Base-by-base conservation (phyloP, 768 basidiomycete genomes). In the Amyloporia xantha region DNA sequence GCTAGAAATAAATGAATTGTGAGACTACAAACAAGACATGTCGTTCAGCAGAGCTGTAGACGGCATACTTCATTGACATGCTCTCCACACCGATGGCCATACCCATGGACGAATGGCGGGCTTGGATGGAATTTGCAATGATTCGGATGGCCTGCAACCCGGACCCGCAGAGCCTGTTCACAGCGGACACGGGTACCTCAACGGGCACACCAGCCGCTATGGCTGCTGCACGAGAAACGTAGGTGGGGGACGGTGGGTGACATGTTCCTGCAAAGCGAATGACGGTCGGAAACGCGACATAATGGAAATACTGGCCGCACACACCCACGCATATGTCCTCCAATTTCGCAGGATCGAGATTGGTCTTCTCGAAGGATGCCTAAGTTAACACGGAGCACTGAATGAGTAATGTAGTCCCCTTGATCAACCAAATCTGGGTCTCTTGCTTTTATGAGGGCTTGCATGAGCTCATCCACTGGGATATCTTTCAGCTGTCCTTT, bases 101-200 rank as follows among this genome's bases (percentile, higher is more conserved):
- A 20, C 95, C 95, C 38, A 98, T 72, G 23, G 87, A 82, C 23
- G 84, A 83, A 60, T 97, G 91, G 20, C 88, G 86, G 5, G 82
- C 67, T 53, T 82, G 76, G 56, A 98, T 93, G 49, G 86, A 77
- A 64, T 95, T 86, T 15, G 93, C 91, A 43, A 98, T 87, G 61
- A 74, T 82, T 50, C 89, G 82, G 53, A 98, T 84, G n/a, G 95
- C 86, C 79, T 94, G 91, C 42, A 98, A 74, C 20, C 94, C 93
- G 0, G 92, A 94, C 2, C 92, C 89, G 67, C 95, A 99, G 43
- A 98, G 77, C 49, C 95, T 75, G 66, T 99, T 99, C 47, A 97
- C 81, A 10, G 88, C 86, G 19, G 87, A 87, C 53, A 97, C 77
- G n/a, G 94, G 86, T 12, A 91, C 84, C 54, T 83, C 71, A 47